Percentiles rank a stretch among this genome's conserved stretches.
phyloP scores from a whole-genome alignment of 2,329 filamentous ascomycete species.

The Alternaria arbusti region DNA sequence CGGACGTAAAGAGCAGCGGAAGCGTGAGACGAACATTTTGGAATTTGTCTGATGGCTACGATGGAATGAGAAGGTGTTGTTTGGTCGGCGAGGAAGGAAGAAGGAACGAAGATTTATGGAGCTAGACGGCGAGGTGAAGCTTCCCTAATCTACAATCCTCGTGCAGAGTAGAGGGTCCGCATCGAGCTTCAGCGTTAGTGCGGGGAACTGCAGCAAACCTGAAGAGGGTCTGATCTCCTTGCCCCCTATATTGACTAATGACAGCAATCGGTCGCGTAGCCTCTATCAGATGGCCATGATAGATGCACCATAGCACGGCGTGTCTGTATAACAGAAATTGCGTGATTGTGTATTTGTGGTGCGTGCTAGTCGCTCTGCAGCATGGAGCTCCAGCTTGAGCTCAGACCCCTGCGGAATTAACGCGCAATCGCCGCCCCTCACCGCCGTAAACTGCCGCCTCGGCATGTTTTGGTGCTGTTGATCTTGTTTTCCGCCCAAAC shows the following conservation, averaged over 20 bases:
- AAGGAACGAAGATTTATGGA: conserved; percentile 9
- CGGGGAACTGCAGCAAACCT: conserved; percentile 9
- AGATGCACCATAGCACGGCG: neutral
- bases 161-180: conserved; percentile 2
- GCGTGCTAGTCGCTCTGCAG: neutral
- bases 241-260: neutral
- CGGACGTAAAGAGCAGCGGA: conserved; percentile 34
- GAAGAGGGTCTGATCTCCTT: conserved; percentile 9
- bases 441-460: conserved; percentile 24
- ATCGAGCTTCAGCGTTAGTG: conserved; percentile 11
- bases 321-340: neutral
- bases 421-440: conserved; percentile 20
- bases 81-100: conserved; percentile 9
- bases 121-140: conserved; percentile 25
- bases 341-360: neutral
- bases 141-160: conserved; percentile 25
- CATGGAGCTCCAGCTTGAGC: conserved; percentile 15
- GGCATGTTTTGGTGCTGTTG: conserved; percentile 12
- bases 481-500: conserved; percentile 28
- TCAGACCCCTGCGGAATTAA: conserved; percentile 12
- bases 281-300: neutral
- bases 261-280: neutral
- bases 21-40: conserved; percentile 38
- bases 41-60: conserved; percentile 22
- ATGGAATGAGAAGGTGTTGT: neutral